These are phyloP conservation scores for Stagonosporopsis rhizophila DNA, from an alignment of 2,329 filamentous ascomycete genomes.

Conservation along the genomic window DNA sequence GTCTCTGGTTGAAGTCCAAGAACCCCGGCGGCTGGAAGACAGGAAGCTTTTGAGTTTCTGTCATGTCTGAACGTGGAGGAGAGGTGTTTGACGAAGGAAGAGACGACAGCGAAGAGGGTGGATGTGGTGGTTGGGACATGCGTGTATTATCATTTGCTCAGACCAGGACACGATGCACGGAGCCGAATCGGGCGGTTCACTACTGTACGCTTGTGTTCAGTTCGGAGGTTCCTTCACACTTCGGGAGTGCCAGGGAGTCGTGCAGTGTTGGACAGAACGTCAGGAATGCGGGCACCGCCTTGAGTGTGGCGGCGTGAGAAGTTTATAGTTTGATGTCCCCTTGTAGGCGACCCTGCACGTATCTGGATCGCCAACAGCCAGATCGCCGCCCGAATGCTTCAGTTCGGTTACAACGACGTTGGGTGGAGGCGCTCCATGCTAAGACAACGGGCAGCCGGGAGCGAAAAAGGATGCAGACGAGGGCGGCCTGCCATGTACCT, in stretches of 20 bases:
- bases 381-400: constrained; percentile 45
- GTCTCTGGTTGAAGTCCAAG: constrained; percentile 49
- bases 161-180: constrained; percentile 50
- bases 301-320: constrained; percentile 48
- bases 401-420: constrained; percentile 47
- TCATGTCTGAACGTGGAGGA: constrained; percentile 51
- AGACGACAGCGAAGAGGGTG: constrained; percentile 51
- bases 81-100: constrained; percentile 50
- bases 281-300: constrained; percentile 49
- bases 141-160: constrained; percentile 53
- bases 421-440: constrained; percentile 45
- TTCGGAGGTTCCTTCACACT: constrained; percentile 44
- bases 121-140: constrained; percentile 53
- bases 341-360: constrained; percentile 45
- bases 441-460: constrained; percentile 41
- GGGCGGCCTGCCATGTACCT: constrained; percentile 36
- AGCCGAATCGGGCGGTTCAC: constrained; percentile 50
- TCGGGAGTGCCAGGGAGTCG: constrained; percentile 47
- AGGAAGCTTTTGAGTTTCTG: constrained; percentile 54
- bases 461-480: constrained; percentile 37
- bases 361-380: constrained; percentile 50
- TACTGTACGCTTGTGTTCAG: constrained; percentile 37
- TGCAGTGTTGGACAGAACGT: constrained; percentile 49
- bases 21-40: constrained; percentile 51
- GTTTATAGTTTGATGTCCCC: constrained; percentile 46